Percentiles rank a stretch among this genome's conserved stretches.
These are phyloP conservation scores for Exophiala lecanii-corni DNA, from an alignment of 2,329 filamentous ascomycete genomes.

Conservation along the genomic window DNA sequence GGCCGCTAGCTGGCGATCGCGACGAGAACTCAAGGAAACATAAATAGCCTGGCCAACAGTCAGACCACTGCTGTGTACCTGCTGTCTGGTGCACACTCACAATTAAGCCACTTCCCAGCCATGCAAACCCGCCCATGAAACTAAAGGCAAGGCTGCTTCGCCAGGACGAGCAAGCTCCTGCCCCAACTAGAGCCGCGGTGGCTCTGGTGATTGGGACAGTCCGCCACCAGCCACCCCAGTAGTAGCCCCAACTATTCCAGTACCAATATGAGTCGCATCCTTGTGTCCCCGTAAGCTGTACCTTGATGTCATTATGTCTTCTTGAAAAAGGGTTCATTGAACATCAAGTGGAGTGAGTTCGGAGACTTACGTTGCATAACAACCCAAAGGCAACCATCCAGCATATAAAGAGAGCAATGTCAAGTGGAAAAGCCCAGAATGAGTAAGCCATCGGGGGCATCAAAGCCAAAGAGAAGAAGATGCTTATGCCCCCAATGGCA, in stretches of 20 bases:
- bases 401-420: constrained; percentile 8
- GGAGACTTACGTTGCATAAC: constrained; percentile 5
- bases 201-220: constrained; percentile 1
- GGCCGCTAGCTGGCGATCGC: background rate
- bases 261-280: constrained; percentile 10
- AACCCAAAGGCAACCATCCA: constrained; percentile 12
- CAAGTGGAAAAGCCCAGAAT: constrained; percentile 6
- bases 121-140: constrained; percentile 4
- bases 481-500: constrained; percentile 5
- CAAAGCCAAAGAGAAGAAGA: constrained; percentile 2
- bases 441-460: constrained; percentile 5
- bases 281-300: background rate
- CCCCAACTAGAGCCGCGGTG: background rate
- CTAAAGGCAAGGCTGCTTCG: constrained; percentile 3
- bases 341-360: background rate
- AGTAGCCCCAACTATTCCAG: constrained; percentile 11
- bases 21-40: background rate
- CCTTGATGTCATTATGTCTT: background rate
- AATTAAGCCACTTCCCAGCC: constrained; percentile 3
- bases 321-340: background rate
- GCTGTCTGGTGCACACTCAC: background rate
- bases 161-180: constrained; percentile 3
- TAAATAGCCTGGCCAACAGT: constrained; percentile 2
- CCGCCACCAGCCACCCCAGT: constrained; percentile 9
- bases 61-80: background rate